Evolutionary conservation across 106 monocot species (phyloP), one percentile per base, ranked within the genome.

Genomic region (Dactylorhiza incarnata): DNA sequence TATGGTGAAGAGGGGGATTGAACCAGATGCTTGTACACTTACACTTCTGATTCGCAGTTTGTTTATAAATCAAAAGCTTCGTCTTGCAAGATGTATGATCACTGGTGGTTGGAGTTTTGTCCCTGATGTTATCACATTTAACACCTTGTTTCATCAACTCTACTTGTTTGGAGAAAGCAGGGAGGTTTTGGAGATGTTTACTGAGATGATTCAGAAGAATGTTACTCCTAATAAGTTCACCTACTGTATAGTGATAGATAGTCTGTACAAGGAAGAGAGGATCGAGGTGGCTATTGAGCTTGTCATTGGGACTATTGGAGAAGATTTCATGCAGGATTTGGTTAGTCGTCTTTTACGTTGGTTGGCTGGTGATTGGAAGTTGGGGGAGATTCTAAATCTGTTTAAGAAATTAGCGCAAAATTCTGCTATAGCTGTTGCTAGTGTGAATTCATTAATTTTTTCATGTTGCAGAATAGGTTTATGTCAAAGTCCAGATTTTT

Each of bases 1-100:
- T 49, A 82, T 85, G 82, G 48, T 88, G 13, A 88, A 88, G 88
- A 88, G 58, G 26, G 85, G 78, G 13, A 77, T 88, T 10, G 55
- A 48, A 13, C 86, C 83, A 1, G 77, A 88, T 76, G 15, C 75
- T 6, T 82, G 79, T 23, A 77, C 83, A 20, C 82, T 73, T 49
- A 88, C 85, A 7, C 78, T 85, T 54, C 49, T 83, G 16, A 78
- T 85, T n/a, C 79, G 80, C 6, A 80, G 83, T 71, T 56, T 85
- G 23, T 88, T 82, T 75, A 71, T 45, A 56, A 53, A 37, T 49
- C 80, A 75, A 71, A 82, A 75, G 69, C 68, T 81, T 48, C 15
- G 43, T 14, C 22, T 73, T 46, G 88, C 85, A 16, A 80, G 54
- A 71, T 61, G 68, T 45, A 22, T 72, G 72, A 49, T 85, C 6